phyloP scores from a whole-genome alignment of 768 basidiomycete genomes.

The Tricholoma saponaceum region DNA sequence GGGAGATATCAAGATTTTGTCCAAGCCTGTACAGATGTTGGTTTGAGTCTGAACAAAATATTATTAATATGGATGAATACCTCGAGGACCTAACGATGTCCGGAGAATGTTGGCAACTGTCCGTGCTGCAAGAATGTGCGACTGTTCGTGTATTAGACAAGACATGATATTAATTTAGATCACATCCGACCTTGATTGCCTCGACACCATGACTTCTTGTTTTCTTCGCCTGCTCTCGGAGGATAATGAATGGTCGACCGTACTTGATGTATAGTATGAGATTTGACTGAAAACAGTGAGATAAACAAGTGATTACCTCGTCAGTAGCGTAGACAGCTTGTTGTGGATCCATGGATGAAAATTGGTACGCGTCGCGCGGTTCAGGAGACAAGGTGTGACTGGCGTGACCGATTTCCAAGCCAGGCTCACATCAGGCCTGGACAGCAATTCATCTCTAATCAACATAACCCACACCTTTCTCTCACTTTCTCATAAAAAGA shows the following conservation, averaged over 20 bases:
- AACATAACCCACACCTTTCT: constrained; percentile 26
- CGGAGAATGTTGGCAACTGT: constrained; percentile 93
- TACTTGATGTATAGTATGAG: constrained; percentile 47
- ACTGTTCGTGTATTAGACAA: constrained; percentile 35
- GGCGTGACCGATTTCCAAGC: constrained; percentile 29
- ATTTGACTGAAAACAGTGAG: neutral
- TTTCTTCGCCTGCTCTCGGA: constrained; percentile 90
- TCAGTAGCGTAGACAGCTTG: constrained; percentile 85
- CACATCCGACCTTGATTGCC: constrained; percentile 78
- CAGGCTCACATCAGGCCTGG: constrained; percentile 17
- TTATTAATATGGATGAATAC: constrained; percentile 32
- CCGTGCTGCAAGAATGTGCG: constrained; percentile 93
- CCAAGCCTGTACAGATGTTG: constrained; percentile 57
- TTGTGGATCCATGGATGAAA: constrained; percentile 32
- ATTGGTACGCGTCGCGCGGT: constrained; percentile 30
- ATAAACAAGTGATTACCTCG: constrained; percentile 46
- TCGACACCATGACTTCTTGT: constrained; percentile 89
- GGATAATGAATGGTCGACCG: constrained; percentile 96
- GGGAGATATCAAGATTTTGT: constrained; percentile 92
- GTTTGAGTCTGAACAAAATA: neutral
- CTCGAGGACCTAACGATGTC: constrained; percentile 93
- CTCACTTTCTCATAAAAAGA: constrained; percentile 26
- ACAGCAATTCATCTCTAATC: constrained; percentile 31
- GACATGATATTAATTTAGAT: constrained; percentile 10
- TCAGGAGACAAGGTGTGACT: constrained; percentile 25